phyloP scores from a whole-genome alignment of 345 rosid species.

The Gossypium herbaceum region DNA sequence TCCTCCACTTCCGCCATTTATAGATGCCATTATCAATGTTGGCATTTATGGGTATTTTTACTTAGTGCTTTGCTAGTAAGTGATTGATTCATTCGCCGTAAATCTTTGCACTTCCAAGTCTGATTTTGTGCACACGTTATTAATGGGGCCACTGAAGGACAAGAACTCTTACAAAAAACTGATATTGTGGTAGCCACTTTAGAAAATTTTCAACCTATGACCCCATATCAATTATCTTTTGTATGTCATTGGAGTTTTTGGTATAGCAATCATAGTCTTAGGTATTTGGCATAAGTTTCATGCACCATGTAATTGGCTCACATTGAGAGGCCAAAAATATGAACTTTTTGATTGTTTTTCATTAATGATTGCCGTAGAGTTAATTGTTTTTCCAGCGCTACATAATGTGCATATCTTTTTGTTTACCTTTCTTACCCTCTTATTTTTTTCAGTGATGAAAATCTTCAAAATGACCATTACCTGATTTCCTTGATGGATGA shows the following conservation, averaged over 20 bases:
- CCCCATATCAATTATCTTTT: neutral
- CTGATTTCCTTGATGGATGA: slow-evolving; percentile 83
- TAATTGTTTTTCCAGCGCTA: neutral
- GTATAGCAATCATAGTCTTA: neutral
- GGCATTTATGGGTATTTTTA: neutral
- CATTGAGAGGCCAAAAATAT: neutral
- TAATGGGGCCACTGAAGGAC: neutral
- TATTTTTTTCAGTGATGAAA: slow-evolving; percentile 71
- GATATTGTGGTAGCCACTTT: neutral
- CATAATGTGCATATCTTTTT: neutral
- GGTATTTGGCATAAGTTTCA: neutral
- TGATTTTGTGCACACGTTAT: neutral
- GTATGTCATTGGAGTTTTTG: neutral
- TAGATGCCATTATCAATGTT: neutral
- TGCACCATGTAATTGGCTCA: slow-evolving; percentile 3
- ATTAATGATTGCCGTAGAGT: neutral
- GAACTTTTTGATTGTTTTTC: neutral
- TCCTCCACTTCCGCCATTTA: neutral
- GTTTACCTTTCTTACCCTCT: slow-evolving; percentile 17
- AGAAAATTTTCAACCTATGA: neutral
- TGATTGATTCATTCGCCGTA: neutral
- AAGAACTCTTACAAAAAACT: neutral
- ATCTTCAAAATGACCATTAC: slow-evolving; percentile 64
- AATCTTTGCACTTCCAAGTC: neutral
- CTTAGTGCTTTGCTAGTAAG: neutral